Base-by-base conservation (phyloP, 169 alveolate genomes). In the Eimeria falciformis region DNA sequence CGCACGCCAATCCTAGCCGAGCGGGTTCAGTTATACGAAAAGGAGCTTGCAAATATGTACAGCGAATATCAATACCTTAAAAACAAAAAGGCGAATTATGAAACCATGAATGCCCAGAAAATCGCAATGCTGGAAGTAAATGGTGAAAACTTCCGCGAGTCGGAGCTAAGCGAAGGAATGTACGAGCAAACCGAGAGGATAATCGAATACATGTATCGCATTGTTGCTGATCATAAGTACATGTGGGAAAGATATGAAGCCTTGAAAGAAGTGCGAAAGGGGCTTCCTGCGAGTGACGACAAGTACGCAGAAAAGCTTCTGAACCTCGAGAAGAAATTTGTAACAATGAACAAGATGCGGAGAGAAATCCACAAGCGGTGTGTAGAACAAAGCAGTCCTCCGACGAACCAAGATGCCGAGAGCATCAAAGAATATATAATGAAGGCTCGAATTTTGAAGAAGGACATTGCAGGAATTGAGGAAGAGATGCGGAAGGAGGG, bases 21-120 rank as follows among this genome's bases (percentile, higher is more conserved):
- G 86, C 85, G 92, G n/a, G 40, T 87, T 17, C 68, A 45, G 2
- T 29, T 68, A 17, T 68, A 50, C 78, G 77, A 40, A n/a, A 33
- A 27, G 47, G 92, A 87, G 23, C 43, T 87, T 27, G 46, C 33
- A 18, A 53, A 71, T 65, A 12, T 87, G 66, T 56, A 68, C 14
- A 7, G 2, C 1, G 66, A 47, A 9, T 55, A 55, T 21, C 90
- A 56, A 53, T 75, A 55, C 9, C 62, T 87, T 11, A 58, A 33
- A 3, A 43, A 37, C 23, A 78, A 87, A 58, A 87, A 87, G 33
- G 92, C 79, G 7, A 29, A 23, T 55, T 87, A 71, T 33, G 92
- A 87, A 33, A 55, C 78, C 65, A 68, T 87, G 87, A 47, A 5
- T 50, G 92, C 79, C 14, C 62, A 58, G 85, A 53, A 27, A 27